phyloP scores from a whole-genome alignment of 306 rosid species.

The Mucuna pruriens region DNA sequence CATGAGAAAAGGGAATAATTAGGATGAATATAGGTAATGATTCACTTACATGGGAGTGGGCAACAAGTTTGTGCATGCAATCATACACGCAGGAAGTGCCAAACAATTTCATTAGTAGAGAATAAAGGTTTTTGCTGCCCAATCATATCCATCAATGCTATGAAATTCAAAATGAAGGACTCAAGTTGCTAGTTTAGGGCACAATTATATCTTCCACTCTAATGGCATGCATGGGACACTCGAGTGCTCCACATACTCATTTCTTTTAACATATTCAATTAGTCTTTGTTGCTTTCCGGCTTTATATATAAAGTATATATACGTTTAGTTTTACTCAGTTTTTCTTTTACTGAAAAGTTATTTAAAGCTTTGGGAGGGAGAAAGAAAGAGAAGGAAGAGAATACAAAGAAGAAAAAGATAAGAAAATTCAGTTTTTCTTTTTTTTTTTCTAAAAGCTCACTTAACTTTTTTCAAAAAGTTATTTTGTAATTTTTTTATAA shows the following conservation, averaged over 20 bases:
- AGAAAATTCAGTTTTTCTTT: too few relatives aligned
- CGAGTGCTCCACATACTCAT: neutral
- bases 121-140: conserved; percentile 2
- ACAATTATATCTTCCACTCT: conserved; percentile 23
- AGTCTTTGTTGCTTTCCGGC: neutral
- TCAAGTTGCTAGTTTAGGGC: neutral
- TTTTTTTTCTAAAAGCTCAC: too few relatives aligned
- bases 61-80: conserved; percentile 27
- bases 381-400: too few relatives aligned
- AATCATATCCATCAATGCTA: neutral
- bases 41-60: conserved; percentile 22
- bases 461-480: too few relatives aligned
- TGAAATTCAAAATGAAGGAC: neutral
- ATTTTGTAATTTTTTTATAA: too few relatives aligned
- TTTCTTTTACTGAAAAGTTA: too few relatives aligned
- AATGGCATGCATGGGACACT: neutral
- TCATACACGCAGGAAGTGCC: neutral
- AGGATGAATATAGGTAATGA: neutral
- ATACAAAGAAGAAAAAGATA: too few relatives aligned
- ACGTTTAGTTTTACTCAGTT: too few relatives aligned
- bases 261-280: neutral
- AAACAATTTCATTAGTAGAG: neutral
- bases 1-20: neutral
- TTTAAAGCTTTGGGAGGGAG: too few relatives aligned
- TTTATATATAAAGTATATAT: too few relatives aligned